Evolutionary conservation across 2,329 filamentous ascomycete species (phyloP), one percentile per base, ranked within the genome.

Genomic region (Drechslerella stenobrocha): DNA sequence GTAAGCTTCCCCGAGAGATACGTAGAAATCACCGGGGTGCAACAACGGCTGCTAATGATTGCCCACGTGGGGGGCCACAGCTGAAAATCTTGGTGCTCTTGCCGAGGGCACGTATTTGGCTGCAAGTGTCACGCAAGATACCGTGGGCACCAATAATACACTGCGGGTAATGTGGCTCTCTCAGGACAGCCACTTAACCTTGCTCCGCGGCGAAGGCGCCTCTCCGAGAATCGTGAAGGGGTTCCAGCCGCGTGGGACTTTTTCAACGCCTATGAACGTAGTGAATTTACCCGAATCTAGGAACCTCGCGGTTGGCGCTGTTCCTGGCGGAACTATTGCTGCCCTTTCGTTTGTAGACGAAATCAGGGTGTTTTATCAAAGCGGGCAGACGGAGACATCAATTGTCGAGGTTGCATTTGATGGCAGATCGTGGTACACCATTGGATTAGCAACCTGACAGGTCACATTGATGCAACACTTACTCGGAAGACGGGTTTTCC

Each of bases 141-240:
- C 58, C 20, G n/a, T 23, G 7, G 30, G 15, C 22, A 52, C 60
- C 2, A 65, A 65, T 44, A 65, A 58, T 23, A 65, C 60, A 1
- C 6, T 53, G 15, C 52, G 52, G 2, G 48, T 58, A 13, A 65
- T 64, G 52, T 65, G 60, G 52, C 23, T 52, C n/a, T 57, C 60
- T 15, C 11, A 20, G 13, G 45, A 18, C 3, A 57, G 32, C n/a
- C 59, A 52, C 35, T 22, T 64, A 13, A 64, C 59, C 11, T 30
- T 64, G 23, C 24, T 64, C 3, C 51, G 51, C 20, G 59, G 59
- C 18, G 56, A 64, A 46, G 59, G 59, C 15, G 51, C 52, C 1
- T 56, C 51, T 8, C 59, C 61, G 8, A 48, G 57, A 28, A 37
- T 56, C 8, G 42, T 55, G 6, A 53, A 26, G 28, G 60, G 52